Base-by-base conservation (phyloP, 345 rosid genomes). In the Alliaria petiolata region DNA sequence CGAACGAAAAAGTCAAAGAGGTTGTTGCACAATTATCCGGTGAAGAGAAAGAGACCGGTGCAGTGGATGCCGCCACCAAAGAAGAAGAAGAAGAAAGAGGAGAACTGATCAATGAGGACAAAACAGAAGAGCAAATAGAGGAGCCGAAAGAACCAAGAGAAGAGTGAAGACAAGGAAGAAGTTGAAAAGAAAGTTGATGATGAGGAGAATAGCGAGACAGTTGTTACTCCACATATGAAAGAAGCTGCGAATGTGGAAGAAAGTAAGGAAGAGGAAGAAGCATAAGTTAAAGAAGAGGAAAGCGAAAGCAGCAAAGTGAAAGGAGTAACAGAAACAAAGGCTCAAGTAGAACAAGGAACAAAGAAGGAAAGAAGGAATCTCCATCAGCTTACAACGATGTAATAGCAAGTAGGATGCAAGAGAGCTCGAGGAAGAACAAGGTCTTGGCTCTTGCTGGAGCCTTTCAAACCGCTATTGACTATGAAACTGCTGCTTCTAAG, bases 1-100 rank as follows among this genome's bases (percentile, higher is more conserved):
- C 51, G 17, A 64, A 82, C 12, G 68, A 31, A 40, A 79, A 76
- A 36, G 78, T 66, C 6, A 55, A 38, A 20, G 79, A 57, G 19
- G 43, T 55, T 53, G 51, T 65, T 20, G 76, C 9, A 28, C 51
- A 53, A 8, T 19, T 40, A 15, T 28, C 69, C 5, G 16, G 8
- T 15, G 85, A 72, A 65, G 86, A 74, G 62, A 63, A 81, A 19
- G 58, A 64, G 42, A 22, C 20, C 3, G 7, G 17, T 63, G 28
- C 19, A 12, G 16, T 46, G 31, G 76, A 57, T 45, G 34, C 65
- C 13, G 14, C 54, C 63, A 70, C 16, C 47, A 65, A 54, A 40
- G 47, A 17, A 59, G 69, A 49, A n/a, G n/a, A n/a, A 34, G 49
- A 59, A 35, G 65, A 40, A 31, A 54, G 20, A 30, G n/a, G 50